These are phyloP conservation scores for Annona cherimola DNA, from an alignment of 164 flowering plant genomes.

Conservation along the genomic window DNA sequence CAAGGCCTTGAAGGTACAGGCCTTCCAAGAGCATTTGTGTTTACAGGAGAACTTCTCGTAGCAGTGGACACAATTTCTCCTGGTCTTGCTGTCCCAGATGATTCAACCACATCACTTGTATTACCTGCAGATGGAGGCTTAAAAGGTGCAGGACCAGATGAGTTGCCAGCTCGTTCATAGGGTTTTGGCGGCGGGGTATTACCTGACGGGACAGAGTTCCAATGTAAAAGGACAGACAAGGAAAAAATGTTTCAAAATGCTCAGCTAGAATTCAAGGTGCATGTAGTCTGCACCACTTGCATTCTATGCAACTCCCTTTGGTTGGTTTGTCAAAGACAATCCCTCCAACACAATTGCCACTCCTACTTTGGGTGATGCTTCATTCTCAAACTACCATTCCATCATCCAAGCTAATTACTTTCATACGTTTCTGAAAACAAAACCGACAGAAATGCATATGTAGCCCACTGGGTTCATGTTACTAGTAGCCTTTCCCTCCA, in stretches of 20 bases:
- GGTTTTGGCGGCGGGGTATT: slow-evolving; percentile 3
- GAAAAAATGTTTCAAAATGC: background rate
- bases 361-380: no score
- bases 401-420: no score
- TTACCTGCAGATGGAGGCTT: slow-evolving; percentile 74
- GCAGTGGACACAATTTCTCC: slow-evolving; percentile 70
- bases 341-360: no score
- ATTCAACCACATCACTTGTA: slow-evolving; percentile 87
- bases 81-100: slow-evolving; percentile 90
- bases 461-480: no score
- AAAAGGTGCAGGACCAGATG: slow-evolving; percentile 83
- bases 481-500: no score
- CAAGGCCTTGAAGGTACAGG: slow-evolving; percentile 91
- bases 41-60: slow-evolving; percentile 30
- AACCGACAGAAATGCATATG: no score
- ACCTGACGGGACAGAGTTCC: background rate
- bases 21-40: slow-evolving; percentile 53
- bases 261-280: background rate
- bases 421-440: no score
- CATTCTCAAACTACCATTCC: no score
- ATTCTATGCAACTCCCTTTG: background rate
- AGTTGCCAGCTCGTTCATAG: slow-evolving; percentile 1
- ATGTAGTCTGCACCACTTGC: background rate
- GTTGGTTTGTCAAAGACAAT: no score
- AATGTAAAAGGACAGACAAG: background rate